Evolutionary conservation across 805 yeast genomes (phyloP).

Genomic region (Wickerhamomyces hampshirensis): DNA sequence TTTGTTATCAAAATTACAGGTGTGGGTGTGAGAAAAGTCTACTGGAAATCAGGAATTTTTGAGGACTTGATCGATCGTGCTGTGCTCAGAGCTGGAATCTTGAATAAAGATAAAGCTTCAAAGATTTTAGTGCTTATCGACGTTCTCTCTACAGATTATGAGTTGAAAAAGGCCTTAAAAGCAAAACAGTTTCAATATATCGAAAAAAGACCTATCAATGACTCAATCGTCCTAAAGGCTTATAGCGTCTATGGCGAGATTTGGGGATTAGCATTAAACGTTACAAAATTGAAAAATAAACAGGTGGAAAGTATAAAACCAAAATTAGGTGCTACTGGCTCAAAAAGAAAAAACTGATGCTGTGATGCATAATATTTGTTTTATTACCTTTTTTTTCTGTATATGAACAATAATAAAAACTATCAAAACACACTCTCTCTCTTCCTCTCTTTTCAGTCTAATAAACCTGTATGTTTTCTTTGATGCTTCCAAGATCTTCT

Average conservation of each 20-base stretch:
- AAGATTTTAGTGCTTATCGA: slow-evolving; percentile 39
- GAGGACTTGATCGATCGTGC: slow-evolving; percentile 63
- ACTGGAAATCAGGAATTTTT: slow-evolving; percentile 57
- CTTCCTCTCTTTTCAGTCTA: slow-evolving; percentile 13
- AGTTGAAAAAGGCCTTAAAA: slow-evolving; percentile 32
- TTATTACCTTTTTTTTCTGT: too few species aligned
- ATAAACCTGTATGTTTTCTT: slow-evolving; percentile 21
- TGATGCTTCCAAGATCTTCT: slow-evolving; percentile 15
- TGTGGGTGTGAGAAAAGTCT: slow-evolving; percentile 63
- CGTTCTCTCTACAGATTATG: slow-evolving; percentile 47
- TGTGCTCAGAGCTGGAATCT: slow-evolving; percentile 38
- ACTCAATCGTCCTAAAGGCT: slow-evolving; percentile 10
- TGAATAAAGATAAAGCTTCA: slow-evolving; percentile 30
- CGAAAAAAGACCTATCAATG: slow-evolving; percentile 13
- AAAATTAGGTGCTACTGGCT: slow-evolving; percentile 19
- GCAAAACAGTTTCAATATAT: slow-evolving; percentile 40
- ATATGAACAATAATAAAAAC: too few species aligned
- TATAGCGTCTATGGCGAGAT: slow-evolving; percentile 19
- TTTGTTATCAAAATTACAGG: slow-evolving; percentile 52
- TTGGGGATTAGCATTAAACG: slow-evolving; percentile 23
- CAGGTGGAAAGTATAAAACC: slow-evolving; percentile 12
- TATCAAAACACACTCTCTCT: not conserved
- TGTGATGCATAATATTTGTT: not conserved
- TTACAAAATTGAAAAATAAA: slow-evolving; percentile 8
- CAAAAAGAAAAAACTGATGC: slow-evolving; percentile 9